phyloP scores from a whole-genome alignment of 1,139 yeast genomes.

The Hemisphaericaspora lyxosophila region DNA sequence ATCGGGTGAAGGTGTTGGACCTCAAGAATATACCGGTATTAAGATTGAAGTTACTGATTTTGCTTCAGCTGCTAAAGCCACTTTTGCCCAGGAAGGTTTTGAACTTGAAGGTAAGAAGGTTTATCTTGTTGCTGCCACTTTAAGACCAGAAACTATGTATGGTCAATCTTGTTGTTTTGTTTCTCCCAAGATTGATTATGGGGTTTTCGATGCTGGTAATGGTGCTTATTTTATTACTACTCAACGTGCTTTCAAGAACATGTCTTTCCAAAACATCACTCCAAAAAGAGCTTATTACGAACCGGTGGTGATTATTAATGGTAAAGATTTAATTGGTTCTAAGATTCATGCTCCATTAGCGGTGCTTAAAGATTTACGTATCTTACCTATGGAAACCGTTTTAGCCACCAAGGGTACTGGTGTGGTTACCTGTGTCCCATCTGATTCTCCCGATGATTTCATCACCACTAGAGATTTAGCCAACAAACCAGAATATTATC shows the following conservation, averaged over 20 bases:
- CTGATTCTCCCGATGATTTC: slow-evolving; percentile 97
- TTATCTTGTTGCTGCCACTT: slow-evolving; percentile 90
- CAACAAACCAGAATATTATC: slow-evolving; percentile 89
- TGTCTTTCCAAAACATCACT: slow-evolving; percentile 92
- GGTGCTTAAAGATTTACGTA: slow-evolving; percentile 65
- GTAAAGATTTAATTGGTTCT: slow-evolving; percentile 80
- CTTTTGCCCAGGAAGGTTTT: slow-evolving; percentile 47
- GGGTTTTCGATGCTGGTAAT: slow-evolving; percentile 86
- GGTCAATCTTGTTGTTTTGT: slow-evolving; percentile 99
- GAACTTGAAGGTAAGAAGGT: slow-evolving; percentile 57
- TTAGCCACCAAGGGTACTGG: slow-evolving; percentile 97
- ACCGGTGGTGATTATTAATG: slow-evolving; percentile 60
- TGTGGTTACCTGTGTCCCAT: slow-evolving; percentile 97
- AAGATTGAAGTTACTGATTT: slow-evolving; percentile 73
- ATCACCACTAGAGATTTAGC: slow-evolving; percentile 80
- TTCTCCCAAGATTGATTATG: slow-evolving; percentile 90
- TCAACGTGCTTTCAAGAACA: slow-evolving; percentile 96
- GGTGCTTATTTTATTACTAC: slow-evolving; percentile 80
- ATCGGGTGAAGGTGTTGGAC: slow-evolving; percentile 95
- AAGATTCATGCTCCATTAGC: slow-evolving; percentile 86
- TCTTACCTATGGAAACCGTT: slow-evolving; percentile 97
- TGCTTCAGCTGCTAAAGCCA: slow-evolving; percentile 53
- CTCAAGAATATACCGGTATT: slow-evolving; percentile 94
- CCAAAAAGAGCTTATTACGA: slow-evolving; percentile 81
- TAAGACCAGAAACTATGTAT: slow-evolving; percentile 98